Conservation (phyloP, 768 basidiomycete species). For the Paxillus rubicundulus region DNA sequence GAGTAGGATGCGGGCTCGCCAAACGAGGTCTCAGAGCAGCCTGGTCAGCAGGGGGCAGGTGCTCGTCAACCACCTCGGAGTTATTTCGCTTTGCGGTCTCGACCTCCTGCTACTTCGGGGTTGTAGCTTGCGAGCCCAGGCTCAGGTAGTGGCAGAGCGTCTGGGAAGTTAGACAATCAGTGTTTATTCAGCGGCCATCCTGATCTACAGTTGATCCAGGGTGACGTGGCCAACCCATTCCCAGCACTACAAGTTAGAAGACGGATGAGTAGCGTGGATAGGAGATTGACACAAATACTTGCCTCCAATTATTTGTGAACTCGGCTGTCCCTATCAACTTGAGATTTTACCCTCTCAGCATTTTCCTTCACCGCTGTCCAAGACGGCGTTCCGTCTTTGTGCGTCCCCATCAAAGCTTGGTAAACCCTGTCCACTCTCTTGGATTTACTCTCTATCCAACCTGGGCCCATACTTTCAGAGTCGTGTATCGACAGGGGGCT, state of each 20-base stretch:
- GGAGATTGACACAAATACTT: not conserved
- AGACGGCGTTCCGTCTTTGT: conserved; percentile 30
- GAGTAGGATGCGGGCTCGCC: no score
- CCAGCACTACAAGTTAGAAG: not conserved
- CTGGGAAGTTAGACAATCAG: no score
- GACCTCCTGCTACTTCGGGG: no score
- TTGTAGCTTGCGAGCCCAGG: no score
- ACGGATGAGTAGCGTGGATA: conserved; percentile 2
- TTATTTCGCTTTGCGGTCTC: no score
- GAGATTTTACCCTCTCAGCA: conserved; percentile 15
- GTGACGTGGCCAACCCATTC: no score
- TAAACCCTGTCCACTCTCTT: conserved; percentile 25
- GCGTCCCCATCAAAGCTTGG: conserved; percentile 27
- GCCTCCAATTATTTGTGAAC: not conserved
- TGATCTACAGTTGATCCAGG: no score
- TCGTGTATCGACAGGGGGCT: not conserved
- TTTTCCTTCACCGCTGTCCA: conserved; percentile 34
- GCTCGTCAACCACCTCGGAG: no score
- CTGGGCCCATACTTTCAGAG: conserved; percentile 29
- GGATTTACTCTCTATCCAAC: conserved; percentile 27
- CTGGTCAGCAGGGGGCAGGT: no score
- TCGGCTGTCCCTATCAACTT: conserved; percentile 13
- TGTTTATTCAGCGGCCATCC: no score
- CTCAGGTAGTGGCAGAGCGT: no score
- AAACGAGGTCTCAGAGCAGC: no score